Conservation (phyloP, 306 rosid species). For the Lotus japonicus region DNA sequence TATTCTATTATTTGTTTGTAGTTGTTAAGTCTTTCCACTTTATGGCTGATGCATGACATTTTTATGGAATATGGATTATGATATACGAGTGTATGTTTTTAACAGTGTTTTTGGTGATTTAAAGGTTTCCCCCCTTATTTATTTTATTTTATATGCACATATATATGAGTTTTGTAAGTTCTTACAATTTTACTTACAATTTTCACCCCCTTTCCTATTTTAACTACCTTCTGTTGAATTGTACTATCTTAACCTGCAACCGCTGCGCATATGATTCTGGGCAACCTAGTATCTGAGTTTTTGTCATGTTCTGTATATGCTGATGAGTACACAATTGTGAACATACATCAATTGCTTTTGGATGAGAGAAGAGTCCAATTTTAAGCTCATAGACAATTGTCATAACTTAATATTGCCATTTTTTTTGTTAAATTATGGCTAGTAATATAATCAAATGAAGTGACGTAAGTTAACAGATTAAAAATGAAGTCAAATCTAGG, state of each 20-base stretch:
- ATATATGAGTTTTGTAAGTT: no score
- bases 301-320: conserved; percentile 7
- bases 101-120: no score
- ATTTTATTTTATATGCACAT: no score
- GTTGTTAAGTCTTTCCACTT: no score
- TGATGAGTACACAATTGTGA: not conserved
- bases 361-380: not conserved
- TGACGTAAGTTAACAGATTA: not conserved
- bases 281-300: not conserved
- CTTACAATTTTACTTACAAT: no score
- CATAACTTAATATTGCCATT: not conserved
- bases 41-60: no score
- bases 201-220: no score
- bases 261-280: not conserved
- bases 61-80: no score
- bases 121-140: no score
- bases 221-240: not conserved
- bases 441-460: not conserved
- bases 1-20: no score
- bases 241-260: not conserved
- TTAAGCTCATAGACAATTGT: conserved; percentile 12
- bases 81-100: no score
- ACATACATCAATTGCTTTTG: not conserved
- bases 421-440: not conserved
- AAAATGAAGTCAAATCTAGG: conserved; percentile 1